A percentile compares a stretch with the other conserved stretches of the same genome.
Evolutionary conservation across 768 basidiomycete genomes (phyloP).

Genomic region (Tephrocybe sp.): DNA sequence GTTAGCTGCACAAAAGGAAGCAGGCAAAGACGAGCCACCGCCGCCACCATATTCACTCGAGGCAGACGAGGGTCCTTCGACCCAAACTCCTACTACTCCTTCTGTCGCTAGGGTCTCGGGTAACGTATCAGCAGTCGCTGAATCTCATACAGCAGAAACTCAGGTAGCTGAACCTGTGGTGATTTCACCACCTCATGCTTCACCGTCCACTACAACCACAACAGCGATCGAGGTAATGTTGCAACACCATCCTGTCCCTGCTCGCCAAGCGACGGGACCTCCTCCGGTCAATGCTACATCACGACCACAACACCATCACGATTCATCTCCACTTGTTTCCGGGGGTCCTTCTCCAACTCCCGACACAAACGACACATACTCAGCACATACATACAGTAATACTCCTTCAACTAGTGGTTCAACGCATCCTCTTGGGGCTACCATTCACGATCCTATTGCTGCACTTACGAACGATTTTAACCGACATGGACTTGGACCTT

Average conservation of each 20-base stretch:
- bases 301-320: slow-evolving; percentile 14
- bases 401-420: not conserved
- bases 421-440: not conserved
- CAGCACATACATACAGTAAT: not conserved
- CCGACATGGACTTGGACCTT: slow-evolving; percentile 32
- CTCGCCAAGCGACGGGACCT: slow-evolving; percentile 11
- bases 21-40: slow-evolving; percentile 50
- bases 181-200: not conserved
- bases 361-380: not conserved
- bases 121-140: not conserved
- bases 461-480: slow-evolving; percentile 38
- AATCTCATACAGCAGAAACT: not conserved
- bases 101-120: slow-evolving; percentile 8
- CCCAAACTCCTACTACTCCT: slow-evolving; percentile 7
- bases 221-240: not conserved
- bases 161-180: slow-evolving; percentile 2
- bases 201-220: slow-evolving; percentile 4
- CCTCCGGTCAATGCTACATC: slow-evolving; percentile 17
- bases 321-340: not conserved
- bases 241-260: not conserved
- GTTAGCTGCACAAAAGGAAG: slow-evolving; percentile 43
- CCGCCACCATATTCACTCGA: slow-evolving; percentile 73
- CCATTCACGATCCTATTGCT: slow-evolving; percentile 26
- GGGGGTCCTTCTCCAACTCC: not conserved
- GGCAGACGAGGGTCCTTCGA: slow-evolving; percentile 30